A percentile compares a stretch with the other conserved stretches of the same genome.
Conservation (phyloP, 2,329 filamentous ascomycete species). For the Talaromyces sp. region DNA sequence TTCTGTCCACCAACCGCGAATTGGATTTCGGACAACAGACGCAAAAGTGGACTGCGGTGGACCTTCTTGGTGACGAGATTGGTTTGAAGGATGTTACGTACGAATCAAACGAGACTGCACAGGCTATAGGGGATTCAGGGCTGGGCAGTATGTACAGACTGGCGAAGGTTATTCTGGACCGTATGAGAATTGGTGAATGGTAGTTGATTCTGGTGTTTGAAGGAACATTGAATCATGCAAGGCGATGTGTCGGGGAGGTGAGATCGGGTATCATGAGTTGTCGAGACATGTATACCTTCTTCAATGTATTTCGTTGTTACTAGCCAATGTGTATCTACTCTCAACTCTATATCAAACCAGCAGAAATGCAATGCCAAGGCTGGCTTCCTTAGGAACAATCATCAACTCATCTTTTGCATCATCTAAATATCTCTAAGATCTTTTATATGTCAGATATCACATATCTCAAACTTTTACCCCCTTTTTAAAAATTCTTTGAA, state of each 20-base stretch:
- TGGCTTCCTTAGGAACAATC: neutral
- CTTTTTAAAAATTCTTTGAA: too few relatives aligned
- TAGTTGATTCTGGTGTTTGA: neutral
- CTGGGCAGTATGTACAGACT: slow-evolving; percentile 30
- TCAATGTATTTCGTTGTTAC: neutral
- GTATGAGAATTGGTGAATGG: slow-evolving; percentile 10
- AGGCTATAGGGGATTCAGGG: slow-evolving; percentile 27
- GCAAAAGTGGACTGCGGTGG: slow-evolving; percentile 28
- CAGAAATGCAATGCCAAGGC: neutral
- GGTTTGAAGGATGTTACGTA: slow-evolving; percentile 16
- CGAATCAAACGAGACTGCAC: slow-evolving; percentile 22
- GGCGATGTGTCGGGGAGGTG: neutral
- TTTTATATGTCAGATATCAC: neutral
- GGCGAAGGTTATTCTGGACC: slow-evolving; percentile 26
- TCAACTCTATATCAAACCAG: neutral
- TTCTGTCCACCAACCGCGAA: slow-evolving; percentile 31
- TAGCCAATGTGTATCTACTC: neutral
- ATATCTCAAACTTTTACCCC: too few relatives aligned
- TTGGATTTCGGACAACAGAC: slow-evolving; percentile 36
- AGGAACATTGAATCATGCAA: neutral
- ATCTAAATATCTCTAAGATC: neutral
- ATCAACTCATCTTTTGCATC: neutral
- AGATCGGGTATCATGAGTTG: neutral
- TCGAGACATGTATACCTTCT: neutral
- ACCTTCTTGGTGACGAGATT: slow-evolving; percentile 30